phyloP scores from a whole-genome alignment of 441 rosid genomes.

The Corymbia citriodora region DNA sequence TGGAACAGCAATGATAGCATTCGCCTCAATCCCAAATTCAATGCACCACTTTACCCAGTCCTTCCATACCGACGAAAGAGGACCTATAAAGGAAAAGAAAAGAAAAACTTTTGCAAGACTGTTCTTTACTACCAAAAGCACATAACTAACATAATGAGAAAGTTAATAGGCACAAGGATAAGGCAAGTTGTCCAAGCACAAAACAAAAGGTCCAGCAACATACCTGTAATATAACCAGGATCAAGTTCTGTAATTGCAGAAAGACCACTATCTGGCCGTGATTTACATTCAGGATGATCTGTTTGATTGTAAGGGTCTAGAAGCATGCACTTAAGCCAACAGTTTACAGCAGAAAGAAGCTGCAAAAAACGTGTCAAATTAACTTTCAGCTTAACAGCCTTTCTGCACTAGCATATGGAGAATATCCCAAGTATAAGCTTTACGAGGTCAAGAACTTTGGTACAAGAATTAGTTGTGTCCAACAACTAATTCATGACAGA shows the following conservation, averaged over 20 bases:
- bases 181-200: background rate
- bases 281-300: slow-evolving; percentile 94
- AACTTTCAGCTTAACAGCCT: background rate
- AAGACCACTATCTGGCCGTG: slow-evolving; percentile 96
- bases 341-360: slow-evolving; percentile 95
- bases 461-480: background rate
- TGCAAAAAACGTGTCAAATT: slow-evolving; percentile 19
- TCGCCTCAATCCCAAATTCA: slow-evolving; percentile 93
- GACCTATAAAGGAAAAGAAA: slow-evolving; percentile 48
- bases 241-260: slow-evolving; percentile 95
- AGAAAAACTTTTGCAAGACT: background rate
- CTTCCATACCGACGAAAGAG: slow-evolving; percentile 98
- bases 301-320: slow-evolving; percentile 95
- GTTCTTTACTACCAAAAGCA: slow-evolving; percentile 1
- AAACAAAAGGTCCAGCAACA: background rate
- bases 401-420: background rate
- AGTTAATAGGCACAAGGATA: background rate
- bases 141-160: background rate
- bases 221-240: slow-evolving; percentile 97
- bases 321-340: slow-evolving; percentile 96
- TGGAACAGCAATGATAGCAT: slow-evolving; percentile 93
- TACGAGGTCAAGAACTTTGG: background rate
- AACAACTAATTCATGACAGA: background rate
- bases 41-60: slow-evolving; percentile 99
- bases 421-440: background rate